Evolutionary conservation across 108 stramenopile species (phyloP), one percentile per base, ranked within the genome.

Genomic region (Nitzschia sp.): DNA sequence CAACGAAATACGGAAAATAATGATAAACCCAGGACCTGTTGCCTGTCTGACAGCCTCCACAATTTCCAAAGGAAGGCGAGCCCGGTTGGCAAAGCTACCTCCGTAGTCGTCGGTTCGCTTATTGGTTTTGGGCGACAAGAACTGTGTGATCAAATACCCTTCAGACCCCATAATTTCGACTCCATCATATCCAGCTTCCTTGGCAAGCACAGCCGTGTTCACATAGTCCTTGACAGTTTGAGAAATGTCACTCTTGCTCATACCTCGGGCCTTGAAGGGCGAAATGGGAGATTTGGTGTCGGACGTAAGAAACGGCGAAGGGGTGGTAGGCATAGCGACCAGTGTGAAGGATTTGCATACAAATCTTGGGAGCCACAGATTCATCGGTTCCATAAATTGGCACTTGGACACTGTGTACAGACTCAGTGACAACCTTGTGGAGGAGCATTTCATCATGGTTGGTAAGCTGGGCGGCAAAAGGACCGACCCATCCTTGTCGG

Each of bases 121-220:
- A 67, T 99, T 99, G 37, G 97, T 98, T 37, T 78, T 71, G 5
- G 79, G 71, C 3, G 81, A 84, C 53, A 99, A 64, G 76, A 99
- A 99, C 78, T 99, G 96, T 72, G 95, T 96, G 63, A 99, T 87
- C 25, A 99, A 65, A 53, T 99, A 99, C 21, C 98, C 98, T 76
- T 99, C 97, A 22, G 83, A 85, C 0, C 95, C 98, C 97, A 98
- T 98, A 53, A 99, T 83, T 81, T 99, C 98, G 1, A 99, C 97
- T 41, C 98, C 98, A 65, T 98, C 97, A 72, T 98, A 99, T 38
- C 98, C 98, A 3, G 93, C 97, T 60, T 92, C 74, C 67, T 80
- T 76, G 26, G 98, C 96, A 43, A 96, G 71, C 43, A 69, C 81
- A 0, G 98, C 96, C 56, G 88, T 88, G 54, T 82, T 69, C 15